These are phyloP conservation scores for Exophiala sp. DNA, from an alignment of 2,329 filamentous ascomycete species.

Conservation along the genomic window DNA sequence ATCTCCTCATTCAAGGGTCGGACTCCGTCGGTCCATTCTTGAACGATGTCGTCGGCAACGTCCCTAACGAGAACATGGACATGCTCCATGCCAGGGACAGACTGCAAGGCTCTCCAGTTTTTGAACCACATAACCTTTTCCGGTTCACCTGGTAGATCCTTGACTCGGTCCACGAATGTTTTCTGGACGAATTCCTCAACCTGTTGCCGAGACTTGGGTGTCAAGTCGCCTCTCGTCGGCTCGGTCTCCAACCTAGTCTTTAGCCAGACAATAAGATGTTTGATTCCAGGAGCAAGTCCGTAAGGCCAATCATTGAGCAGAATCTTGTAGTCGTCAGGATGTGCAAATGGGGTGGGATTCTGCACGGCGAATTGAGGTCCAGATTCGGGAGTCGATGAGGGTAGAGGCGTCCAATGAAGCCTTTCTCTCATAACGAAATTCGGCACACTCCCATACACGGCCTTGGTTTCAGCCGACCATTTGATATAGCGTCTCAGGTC, in stretches of 20 bases:
- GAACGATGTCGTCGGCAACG: conserved; percentile 41
- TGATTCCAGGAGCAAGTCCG: conserved; percentile 49
- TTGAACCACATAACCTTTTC: conserved; percentile 59
- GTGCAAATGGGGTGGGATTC: conserved; percentile 49
- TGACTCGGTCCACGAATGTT: conserved; percentile 45
- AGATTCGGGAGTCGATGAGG: conserved; percentile 29
- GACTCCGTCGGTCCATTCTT: conserved; percentile 41
- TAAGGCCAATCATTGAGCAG: conserved; percentile 61
- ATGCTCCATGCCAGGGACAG: conserved; percentile 54
- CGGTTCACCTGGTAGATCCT: conserved; percentile 32
- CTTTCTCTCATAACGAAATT: conserved; percentile 52
- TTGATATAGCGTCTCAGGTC: conserved; percentile 55
- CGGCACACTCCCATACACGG: conserved; percentile 51
- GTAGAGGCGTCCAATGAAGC: conserved; percentile 44
- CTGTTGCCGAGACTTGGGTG: conserved; percentile 42
- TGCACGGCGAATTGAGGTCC: conserved; percentile 39
- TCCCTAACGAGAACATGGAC: conserved; percentile 50
- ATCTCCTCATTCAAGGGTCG: conserved; percentile 15
- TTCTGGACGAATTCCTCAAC: conserved; percentile 47
- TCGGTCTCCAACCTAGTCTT: conserved; percentile 47
- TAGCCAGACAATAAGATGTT: conserved; percentile 54
- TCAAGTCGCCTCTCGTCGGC: conserved; percentile 45
- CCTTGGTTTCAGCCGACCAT: conserved; percentile 52
- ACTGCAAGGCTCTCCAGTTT: conserved; percentile 57
- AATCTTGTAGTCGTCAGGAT: conserved; percentile 51